These are phyloP conservation scores for Cladosporium austrohemisphaericum DNA, from an alignment of 2,329 filamentous ascomycete genomes.

Conservation along the genomic window DNA sequence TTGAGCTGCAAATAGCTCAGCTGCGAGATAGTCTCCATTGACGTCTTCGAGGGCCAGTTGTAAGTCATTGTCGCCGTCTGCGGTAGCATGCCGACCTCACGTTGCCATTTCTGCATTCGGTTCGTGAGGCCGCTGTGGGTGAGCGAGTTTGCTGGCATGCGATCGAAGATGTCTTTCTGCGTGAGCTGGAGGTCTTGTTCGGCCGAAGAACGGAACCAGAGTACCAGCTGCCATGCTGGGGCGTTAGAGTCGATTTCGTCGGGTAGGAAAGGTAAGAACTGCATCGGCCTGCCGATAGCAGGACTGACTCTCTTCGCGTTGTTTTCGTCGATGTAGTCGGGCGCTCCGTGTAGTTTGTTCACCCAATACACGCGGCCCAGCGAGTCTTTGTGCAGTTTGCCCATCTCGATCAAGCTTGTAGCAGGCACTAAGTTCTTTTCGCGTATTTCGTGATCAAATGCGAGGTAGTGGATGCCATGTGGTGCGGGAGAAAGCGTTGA, in stretches of 20 bases:
- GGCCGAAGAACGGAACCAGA: neutral
- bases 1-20: conserved; percentile 6
- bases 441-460: too few species aligned
- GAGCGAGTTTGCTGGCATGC: neutral
- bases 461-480: too few species aligned
- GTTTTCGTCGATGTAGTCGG: neutral
- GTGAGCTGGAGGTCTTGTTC: neutral
- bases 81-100: neutral
- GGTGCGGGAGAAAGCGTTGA: too few species aligned
- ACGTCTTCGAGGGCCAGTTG: conserved; percentile 5
- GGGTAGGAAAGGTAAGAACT: neutral
- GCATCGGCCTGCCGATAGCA: neutral
- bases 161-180: neutral
- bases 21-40: neutral
- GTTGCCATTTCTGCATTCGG: conserved; percentile 5
- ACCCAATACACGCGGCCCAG: neutral
- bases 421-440: too few species aligned
- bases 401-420: too few species aligned
- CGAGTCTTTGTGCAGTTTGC: neutral
- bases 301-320: neutral
- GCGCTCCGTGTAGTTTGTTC: neutral
- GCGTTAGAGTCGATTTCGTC: neutral
- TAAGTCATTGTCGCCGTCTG: neutral
- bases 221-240: neutral
- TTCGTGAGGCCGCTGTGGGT: neutral